Evolutionary conservation across 2,329 filamentous ascomycete genomes (phyloP).

Genomic region (Chaetomium olivaceum): DNA sequence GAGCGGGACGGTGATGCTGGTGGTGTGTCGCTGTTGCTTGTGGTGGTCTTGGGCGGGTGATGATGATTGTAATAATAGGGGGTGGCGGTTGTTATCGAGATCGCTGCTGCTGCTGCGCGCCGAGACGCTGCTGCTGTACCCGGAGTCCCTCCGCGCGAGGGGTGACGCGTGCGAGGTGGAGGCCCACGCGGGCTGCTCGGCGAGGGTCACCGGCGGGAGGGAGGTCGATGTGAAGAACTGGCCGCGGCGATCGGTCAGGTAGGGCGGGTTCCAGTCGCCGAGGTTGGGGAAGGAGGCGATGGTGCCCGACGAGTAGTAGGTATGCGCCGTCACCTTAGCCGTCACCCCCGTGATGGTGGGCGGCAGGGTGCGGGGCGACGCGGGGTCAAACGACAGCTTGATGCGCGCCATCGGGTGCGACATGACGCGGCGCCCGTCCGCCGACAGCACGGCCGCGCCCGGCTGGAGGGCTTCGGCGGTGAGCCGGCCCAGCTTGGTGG

Average conservation of each 20-base stretch:
- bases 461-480: slow-evolving; percentile 48
- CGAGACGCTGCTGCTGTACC: slow-evolving; percentile 45
- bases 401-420: slow-evolving; percentile 47
- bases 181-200: slow-evolving; percentile 44
- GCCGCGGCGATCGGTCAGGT: slow-evolving; percentile 44
- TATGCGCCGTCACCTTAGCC: slow-evolving; percentile 54
- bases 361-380: slow-evolving; percentile 39
- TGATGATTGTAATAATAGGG: not conserved
- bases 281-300: slow-evolving; percentile 53
- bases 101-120: slow-evolving; percentile 4
- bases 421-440: slow-evolving; percentile 47
- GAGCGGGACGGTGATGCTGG: slow-evolving; percentile 51
- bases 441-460: slow-evolving; percentile 50
- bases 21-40: slow-evolving; percentile 28
- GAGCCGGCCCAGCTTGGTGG: slow-evolving; percentile 52
- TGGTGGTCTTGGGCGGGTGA: not conserved
- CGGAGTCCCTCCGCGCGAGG: slow-evolving; percentile 51
- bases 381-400: slow-evolving; percentile 51
- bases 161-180: slow-evolving; percentile 38
- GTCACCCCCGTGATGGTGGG: slow-evolving; percentile 52
- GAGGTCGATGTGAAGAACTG: slow-evolving; percentile 49
- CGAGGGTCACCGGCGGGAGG: slow-evolving; percentile 42
- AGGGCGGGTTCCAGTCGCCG: slow-evolving; percentile 43
- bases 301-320: slow-evolving; percentile 52
- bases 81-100: not conserved